Evolutionary conservation across 371 early-diverging fungal genomes (phyloP), one percentile per base, ranked within the genome.

Genomic region (Mortierella sp.): DNA sequence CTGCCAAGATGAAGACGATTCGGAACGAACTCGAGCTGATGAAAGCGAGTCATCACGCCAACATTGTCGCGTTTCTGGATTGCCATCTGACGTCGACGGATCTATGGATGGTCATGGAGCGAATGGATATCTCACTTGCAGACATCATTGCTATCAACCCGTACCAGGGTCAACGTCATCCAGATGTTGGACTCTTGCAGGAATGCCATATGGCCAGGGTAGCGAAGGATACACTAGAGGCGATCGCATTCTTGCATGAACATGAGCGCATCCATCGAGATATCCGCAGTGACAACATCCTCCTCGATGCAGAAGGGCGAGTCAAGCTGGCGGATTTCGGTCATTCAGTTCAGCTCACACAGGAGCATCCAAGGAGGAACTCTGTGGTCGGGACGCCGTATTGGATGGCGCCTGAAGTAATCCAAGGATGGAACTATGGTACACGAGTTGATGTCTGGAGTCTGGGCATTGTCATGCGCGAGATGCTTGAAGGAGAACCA

Each of bases 371-470:
- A 26, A 89, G 89, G 37, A 84, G 92, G 49, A 90, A 89, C 53
- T 86, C 92, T 4, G 84, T 90, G 44, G 86, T 91, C 31, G 92
- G 92, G 32, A 95, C 86, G 64, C 89, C 90, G 71, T 96, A 95
- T 86, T 97, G 99, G 99, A 96, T 97, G 97, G 95, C 97, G 21
- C 99, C 99, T 12, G 99, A 98, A 80, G 94, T 97, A 23, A 88
- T 95, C 56, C 89, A 89, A 70, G 90, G 88, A 24, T 72, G 80
- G 49, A 84, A 87, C 6, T 96, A 96, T 82, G 91, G 87, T 52
- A 84, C 91, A 8, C 94, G 92, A 68, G 92, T 84, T 12, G 96
- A 96, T 73, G 89, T 94, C 41, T 96, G 96, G 96, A 93, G 93
- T 62, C 80, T 94, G 11, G 96, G 95, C 23, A 87, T 95, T 28